These are phyloP conservation scores for Leccinum pachyderme DNA, from an alignment of 1,284 basidiomycete species.

Conservation along the genomic window DNA sequence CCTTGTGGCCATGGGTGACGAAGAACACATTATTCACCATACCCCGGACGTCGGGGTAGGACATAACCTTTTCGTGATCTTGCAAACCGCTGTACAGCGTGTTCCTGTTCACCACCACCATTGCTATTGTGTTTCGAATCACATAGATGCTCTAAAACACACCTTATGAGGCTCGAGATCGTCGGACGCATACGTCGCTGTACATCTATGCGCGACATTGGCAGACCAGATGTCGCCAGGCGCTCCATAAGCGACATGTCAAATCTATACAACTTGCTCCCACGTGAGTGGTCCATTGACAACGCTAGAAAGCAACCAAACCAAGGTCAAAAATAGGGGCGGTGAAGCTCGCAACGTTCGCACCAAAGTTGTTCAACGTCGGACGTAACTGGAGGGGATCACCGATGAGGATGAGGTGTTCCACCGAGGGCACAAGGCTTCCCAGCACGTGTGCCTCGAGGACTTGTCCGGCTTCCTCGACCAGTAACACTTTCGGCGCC, in stretches of 20 bases:
- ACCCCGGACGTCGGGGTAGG: conserved; percentile 54
- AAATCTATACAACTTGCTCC: conserved; percentile 50
- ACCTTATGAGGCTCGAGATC: conserved; percentile 51
- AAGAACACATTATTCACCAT: conserved; percentile 61
- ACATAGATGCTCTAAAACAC: conserved; percentile 27
- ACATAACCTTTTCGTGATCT: conserved; percentile 51
- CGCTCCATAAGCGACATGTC: conserved; percentile 67
- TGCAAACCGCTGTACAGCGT: conserved; percentile 58
- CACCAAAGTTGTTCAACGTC: conserved; percentile 63
- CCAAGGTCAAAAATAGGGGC: background rate
- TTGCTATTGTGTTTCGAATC: background rate
- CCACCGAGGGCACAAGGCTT: conserved; percentile 56
- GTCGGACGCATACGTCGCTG: conserved; percentile 61
- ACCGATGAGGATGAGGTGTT: conserved; percentile 67
- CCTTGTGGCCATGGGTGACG: conserved; percentile 51
- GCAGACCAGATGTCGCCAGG: conserved; percentile 45
- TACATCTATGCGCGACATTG: conserved; percentile 58
- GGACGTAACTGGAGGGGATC: conserved; percentile 72
- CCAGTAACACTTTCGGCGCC: conserved; percentile 52
- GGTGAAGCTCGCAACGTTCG: conserved; percentile 15
- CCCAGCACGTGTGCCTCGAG: conserved; percentile 70
- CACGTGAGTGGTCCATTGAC: conserved; percentile 51
- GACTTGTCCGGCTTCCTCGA: conserved; percentile 77
- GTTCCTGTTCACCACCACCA: conserved; percentile 36
- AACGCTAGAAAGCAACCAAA: conserved; percentile 37